Percentiles rank a stretch among this genome's conserved stretches.
Conservation (phyloP, 345 rosid genomes). For the Syzygium oleosum region DNA sequence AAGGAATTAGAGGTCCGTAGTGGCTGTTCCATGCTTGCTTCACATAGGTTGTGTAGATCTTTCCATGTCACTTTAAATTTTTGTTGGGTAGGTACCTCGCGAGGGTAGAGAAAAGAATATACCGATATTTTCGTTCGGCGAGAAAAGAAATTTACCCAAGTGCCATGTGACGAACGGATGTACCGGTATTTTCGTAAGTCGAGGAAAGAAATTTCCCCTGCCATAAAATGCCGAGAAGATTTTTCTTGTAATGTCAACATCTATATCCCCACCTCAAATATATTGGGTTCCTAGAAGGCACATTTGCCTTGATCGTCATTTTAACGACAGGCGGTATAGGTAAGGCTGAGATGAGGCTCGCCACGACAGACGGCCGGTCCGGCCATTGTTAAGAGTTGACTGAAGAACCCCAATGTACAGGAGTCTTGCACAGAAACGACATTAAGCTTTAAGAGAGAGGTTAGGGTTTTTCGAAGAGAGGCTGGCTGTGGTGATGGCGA, state of each 20-base stretch:
- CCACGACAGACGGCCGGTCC: background rate
- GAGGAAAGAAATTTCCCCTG: too few relatives aligned
- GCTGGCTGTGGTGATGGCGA: background rate
- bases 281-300: background rate
- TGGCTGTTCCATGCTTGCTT: background rate
- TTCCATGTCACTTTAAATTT: too few relatives aligned
- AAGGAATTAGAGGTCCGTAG: constrained; percentile 6
- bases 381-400: background rate
- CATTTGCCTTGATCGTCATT: background rate
- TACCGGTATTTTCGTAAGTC: too few relatives aligned
- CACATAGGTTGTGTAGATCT: too few relatives aligned
- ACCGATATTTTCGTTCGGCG: background rate
- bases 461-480: background rate
- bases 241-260: background rate
- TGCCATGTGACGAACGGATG: too few relatives aligned
- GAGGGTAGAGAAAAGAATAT: background rate
- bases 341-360: too few relatives aligned
- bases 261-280: background rate
- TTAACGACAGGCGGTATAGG: too few relatives aligned
- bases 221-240: background rate
- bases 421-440: background rate
- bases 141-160: background rate
- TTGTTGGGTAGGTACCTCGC: background rate
- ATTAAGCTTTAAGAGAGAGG: background rate
- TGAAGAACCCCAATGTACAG: background rate